Evolutionary conservation across 192 early-diverging fungal genomes (phyloP).

Genomic region (Lobosporangium transversale): DNA sequence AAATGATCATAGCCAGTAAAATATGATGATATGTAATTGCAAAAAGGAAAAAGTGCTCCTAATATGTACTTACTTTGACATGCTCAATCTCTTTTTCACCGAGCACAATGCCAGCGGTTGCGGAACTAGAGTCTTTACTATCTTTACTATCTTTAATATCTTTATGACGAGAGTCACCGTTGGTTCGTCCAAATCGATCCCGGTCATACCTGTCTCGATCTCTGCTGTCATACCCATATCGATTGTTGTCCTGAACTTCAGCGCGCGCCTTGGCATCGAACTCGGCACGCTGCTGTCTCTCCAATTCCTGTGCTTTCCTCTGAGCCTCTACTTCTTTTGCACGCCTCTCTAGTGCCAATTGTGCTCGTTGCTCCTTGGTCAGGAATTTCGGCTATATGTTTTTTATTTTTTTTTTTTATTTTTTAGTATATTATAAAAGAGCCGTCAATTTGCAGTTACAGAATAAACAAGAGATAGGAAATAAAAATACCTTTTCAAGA

Average conservation of each 20-base stretch:
- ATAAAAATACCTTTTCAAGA: constrained; percentile 62
- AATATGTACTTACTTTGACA: constrained; percentile 24
- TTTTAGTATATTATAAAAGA: no score
- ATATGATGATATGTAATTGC: no score
- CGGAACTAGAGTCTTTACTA: background rate
- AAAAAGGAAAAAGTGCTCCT: no score
- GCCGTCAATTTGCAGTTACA: no score
- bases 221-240: constrained; percentile 45
- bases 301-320: constrained; percentile 69
- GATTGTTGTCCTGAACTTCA: constrained; percentile 54
- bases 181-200: constrained; percentile 7
- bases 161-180: constrained; percentile 18
- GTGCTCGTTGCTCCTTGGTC: constrained; percentile 90
- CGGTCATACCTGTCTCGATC: constrained; percentile 27
- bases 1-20: no score
- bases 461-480: background rate
- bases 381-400: constrained; percentile 77
- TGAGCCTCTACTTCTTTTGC: constrained; percentile 83
- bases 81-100: constrained; percentile 43
- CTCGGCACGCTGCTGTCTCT: constrained; percentile 63
- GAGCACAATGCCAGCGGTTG: constrained; percentile 26
- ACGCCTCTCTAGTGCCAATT: constrained; percentile 84
- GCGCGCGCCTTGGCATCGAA: constrained; percentile 64
- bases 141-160: no score
- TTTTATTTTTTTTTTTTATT: background rate